phyloP scores from a whole-genome alignment of 129 eudicot genomes.

The Saposhnikovia divaricata region DNA sequence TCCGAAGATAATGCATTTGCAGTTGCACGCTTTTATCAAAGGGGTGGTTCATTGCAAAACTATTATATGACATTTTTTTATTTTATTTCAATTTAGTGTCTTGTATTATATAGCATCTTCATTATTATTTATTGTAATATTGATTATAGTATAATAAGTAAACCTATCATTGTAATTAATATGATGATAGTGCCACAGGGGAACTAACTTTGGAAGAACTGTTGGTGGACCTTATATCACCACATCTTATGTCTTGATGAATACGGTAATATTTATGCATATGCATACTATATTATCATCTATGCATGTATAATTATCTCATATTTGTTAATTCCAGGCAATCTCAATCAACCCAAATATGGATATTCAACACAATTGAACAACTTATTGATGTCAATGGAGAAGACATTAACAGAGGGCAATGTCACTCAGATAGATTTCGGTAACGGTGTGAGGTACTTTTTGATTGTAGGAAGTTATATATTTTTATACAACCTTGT shows the following conservation, averaged over 20 bases:
- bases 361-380: conserved; percentile 62
- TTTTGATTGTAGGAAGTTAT: not conserved
- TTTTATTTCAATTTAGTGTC: not conserved
- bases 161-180: too few relatives aligned
- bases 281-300: not conserved
- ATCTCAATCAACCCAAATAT: conserved; percentile 55
- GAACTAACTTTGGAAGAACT: conserved; percentile 49
- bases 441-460: conserved; percentile 39
- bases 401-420: conserved; percentile 48
- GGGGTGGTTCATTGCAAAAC: conserved; percentile 10
- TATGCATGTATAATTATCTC: not conserved
- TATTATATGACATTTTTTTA: conserved; percentile 14
- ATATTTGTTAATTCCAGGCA: conserved; percentile 20
- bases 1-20: conserved; percentile 22
- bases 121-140: too few relatives aligned
- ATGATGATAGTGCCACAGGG: conserved; percentile 37
- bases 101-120: not conserved
- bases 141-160: too few relatives aligned
- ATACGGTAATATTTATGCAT: conserved; percentile 28
- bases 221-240: conserved; percentile 51
- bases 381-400: conserved; percentile 38
- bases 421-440: conserved; percentile 19
- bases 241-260: conserved; percentile 53
- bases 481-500: not conserved
- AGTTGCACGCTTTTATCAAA: conserved; percentile 18